phyloP scores from a whole-genome alignment of 2,329 filamentous ascomycete species.

The Zasmidium angulare region DNA sequence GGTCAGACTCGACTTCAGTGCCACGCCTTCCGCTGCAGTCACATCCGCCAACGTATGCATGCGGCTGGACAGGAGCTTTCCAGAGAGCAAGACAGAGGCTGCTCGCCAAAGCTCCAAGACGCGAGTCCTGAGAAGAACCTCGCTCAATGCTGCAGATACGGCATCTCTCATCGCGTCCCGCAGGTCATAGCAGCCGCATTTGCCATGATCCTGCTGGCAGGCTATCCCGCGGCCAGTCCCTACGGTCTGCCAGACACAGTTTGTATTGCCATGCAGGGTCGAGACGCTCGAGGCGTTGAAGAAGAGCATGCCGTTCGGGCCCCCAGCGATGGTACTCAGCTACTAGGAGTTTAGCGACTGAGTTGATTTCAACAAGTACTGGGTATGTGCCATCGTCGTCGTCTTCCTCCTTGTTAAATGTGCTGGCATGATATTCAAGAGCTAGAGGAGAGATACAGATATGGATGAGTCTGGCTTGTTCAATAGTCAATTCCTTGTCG shows the following conservation, averaged over 20 bases:
- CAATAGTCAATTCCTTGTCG: background rate
- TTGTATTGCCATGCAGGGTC: conserved; percentile 50
- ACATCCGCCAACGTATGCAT: background rate
- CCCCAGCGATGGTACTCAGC: conserved; percentile 45
- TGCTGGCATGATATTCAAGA: background rate
- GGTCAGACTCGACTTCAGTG: no score
- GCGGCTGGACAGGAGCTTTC: background rate
- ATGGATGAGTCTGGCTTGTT: conserved; percentile 2
- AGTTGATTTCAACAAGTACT: conserved; percentile 11
- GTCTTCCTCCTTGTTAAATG: background rate
- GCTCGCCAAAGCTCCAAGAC: background rate
- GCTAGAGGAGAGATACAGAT: conserved; percentile 9
- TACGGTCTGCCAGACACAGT: conserved; percentile 50
- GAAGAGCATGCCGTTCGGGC: conserved; percentile 42
- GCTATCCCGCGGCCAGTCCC: conserved; percentile 41
- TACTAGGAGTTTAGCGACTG: conserved; percentile 41
- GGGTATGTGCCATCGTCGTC: background rate
- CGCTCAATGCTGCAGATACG: conserved; percentile 45
- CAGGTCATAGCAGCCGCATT: conserved; percentile 50
- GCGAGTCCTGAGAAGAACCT: conserved; percentile 41
- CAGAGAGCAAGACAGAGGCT: background rate
- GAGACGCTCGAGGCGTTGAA: conserved; percentile 44
- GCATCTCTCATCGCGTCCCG: conserved; percentile 35
- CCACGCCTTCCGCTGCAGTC: no score
- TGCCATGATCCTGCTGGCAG: conserved; percentile 47